Evolutionary conservation across 2,329 filamentous ascomycete genomes (phyloP).

Genomic region (Beauveria asiatica): DNA sequence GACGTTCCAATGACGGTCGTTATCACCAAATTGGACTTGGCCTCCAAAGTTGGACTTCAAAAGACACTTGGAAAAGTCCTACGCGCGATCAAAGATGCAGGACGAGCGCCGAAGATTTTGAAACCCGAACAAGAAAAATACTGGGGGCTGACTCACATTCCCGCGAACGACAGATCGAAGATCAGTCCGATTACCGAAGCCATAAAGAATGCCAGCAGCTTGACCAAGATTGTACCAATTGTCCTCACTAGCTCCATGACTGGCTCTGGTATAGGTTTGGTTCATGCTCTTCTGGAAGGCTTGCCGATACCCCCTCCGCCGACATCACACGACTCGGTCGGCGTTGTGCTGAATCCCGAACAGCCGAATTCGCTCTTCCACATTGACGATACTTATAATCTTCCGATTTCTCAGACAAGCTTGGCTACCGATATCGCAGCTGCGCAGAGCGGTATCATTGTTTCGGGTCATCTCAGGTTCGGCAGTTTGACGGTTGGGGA

Average conservation of each 20-base stretch:
- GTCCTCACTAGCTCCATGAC: constrained; percentile 80
- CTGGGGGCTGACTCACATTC: constrained; percentile 48
- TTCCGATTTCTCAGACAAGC: constrained; percentile 50
- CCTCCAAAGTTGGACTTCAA: constrained; percentile 62
- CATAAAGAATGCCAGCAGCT: constrained; percentile 35
- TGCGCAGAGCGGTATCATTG: constrained; percentile 54
- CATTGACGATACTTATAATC: constrained; percentile 80
- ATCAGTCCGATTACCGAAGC: constrained; percentile 46
- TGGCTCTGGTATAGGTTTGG: constrained; percentile 68
- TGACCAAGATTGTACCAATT: constrained; percentile 62
- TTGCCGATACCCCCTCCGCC: constrained; percentile 59
- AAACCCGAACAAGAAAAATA: constrained; percentile 41
- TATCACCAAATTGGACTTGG: constrained; percentile 86
- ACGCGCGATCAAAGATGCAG: constrained; percentile 66
- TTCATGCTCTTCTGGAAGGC: constrained; percentile 72
- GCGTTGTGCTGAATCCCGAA: constrained; percentile 47
- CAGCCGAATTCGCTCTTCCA: constrained; percentile 67
- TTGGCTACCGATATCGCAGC: constrained; percentile 13
- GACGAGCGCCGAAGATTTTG: constrained; percentile 68
- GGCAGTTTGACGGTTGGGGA: constrained; percentile 73
- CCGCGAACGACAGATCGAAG: constrained; percentile 46
- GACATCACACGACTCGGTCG: constrained; percentile 46
- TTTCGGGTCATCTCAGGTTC: constrained; percentile 77
- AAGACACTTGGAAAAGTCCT: constrained; percentile 65
- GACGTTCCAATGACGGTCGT: constrained; percentile 69